Base-by-base conservation (phyloP, 2,329 filamentous ascomycete species). In the Chalaropsis thielavioides region DNA sequence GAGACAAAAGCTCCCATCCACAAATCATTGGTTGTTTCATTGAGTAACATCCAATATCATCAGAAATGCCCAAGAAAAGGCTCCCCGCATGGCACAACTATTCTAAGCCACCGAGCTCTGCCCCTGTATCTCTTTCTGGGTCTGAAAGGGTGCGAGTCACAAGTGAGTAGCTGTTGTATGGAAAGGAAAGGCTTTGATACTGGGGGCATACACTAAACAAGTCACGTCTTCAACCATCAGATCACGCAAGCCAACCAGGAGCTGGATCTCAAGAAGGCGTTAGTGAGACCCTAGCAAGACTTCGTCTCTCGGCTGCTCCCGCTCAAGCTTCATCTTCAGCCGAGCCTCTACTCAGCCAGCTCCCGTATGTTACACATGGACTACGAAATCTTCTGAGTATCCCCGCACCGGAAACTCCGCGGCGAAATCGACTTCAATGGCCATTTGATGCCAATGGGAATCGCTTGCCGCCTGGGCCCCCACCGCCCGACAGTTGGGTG, bases 71-170 rank as follows among this genome's bases (percentile, higher is more conserved):
- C 10, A 62, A 62, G 10, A 62, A 62, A 35, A 38, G 27, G 38
- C 61, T 54, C 13, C 61, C 61, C 13, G 19, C 61, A 40, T 62
- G 61, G 61, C 61, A 40, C 19, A 51, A 38, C 13, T 62, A 62
- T 43, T 62, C 61, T 27, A 62, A 62, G 44, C 61, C 61, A 10
- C 44, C 44, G 27, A 51, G 61, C 61, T 62, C 61, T 27, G 61
- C 43, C 3, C 44, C 44, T 7, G 19, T 38, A 13, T 19, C 61
- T 15, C 61, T 62, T 31, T 46, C 43, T n/a, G 61, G 49, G 35
- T 62, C 61, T 22, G 31, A 54, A 27, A 41, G 61, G 6, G 43
- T 62, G 7, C 41, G 61, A 7, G n/a, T 15, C 17, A 41, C 19
- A 22, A 62, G 61, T 62, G 46, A 51, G 61, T 40, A 2, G n/a